Evolutionary conservation across 495 filamentous ascomycete genomes (phyloP).

Genomic region (Podospora tetraspora): DNA sequence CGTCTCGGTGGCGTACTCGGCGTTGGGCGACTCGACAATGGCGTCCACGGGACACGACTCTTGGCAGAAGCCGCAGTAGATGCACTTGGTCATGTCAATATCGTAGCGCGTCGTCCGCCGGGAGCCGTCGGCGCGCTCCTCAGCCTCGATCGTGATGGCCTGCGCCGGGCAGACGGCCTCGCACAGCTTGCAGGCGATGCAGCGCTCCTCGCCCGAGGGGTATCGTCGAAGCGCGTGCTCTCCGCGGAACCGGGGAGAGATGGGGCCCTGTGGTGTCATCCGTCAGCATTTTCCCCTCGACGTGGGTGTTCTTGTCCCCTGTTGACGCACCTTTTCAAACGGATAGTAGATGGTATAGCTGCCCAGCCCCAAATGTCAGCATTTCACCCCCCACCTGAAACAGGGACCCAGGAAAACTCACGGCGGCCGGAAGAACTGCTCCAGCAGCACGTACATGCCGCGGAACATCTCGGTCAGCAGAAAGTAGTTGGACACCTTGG

Average conservation of each 20-base stretch:
- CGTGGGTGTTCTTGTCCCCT: background rate
- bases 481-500: conserved; percentile 88
- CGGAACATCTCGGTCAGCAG: conserved; percentile 89
- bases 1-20: conserved; percentile 96
- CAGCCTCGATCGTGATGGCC: conserved; percentile 97
- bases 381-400: background rate
- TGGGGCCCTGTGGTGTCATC: conserved; percentile 58
- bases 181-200: conserved; percentile 99
- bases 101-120: conserved; percentile 94
- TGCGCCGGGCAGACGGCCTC: conserved; percentile 95
- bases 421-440: conserved; percentile 98
- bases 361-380: background rate
- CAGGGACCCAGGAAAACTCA: conserved; percentile 47
- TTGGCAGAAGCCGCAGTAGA: conserved; percentile 99
- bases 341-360: conserved; percentile 98
- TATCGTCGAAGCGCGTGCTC: conserved; percentile 95
- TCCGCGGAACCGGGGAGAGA: conserved; percentile 94
- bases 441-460: conserved; percentile 95
- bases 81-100: conserved; percentile 99
- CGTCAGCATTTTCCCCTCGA: conserved; percentile 5
- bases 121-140: conserved; percentile 93
- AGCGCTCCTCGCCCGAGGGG: conserved; percentile 94
- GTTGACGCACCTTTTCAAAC: conserved; percentile 73
- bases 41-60: conserved; percentile 98
- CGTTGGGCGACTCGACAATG: conserved; percentile 94